phyloP scores from a whole-genome alignment of 2,329 filamentous ascomycete genomes.

The Arthrinium puccinioides region DNA sequence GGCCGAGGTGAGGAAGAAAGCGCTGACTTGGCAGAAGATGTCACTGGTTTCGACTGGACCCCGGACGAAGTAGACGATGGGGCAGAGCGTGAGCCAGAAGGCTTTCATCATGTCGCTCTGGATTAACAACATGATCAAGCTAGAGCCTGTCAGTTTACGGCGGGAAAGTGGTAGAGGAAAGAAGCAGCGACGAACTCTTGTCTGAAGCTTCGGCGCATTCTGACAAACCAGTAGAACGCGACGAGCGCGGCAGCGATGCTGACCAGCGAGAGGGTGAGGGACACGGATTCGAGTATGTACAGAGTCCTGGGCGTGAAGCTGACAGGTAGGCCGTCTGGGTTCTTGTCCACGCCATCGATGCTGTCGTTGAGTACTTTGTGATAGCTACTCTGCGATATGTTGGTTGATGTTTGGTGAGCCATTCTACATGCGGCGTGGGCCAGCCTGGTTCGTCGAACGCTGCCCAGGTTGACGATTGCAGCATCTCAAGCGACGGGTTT shows the following conservation, averaged over 20 bases:
- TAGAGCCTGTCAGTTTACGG: slow-evolving; percentile 21
- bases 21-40: slow-evolving; percentile 58
- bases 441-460: slow-evolving; percentile 1
- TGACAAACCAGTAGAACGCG: slow-evolving; percentile 64
- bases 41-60: slow-evolving; percentile 44
- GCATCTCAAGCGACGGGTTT: slow-evolving; percentile 2
- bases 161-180: background rate
- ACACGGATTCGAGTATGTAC: slow-evolving; percentile 27
- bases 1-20: slow-evolving; percentile 60
- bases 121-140: slow-evolving; percentile 68
- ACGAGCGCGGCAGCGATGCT: slow-evolving; percentile 50
- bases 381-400: background rate
- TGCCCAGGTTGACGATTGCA: slow-evolving; percentile 1
- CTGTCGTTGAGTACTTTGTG: background rate
- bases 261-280: slow-evolving; percentile 35
- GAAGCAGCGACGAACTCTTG: slow-evolving; percentile 56
- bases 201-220: slow-evolving; percentile 67
- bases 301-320: slow-evolving; percentile 3
- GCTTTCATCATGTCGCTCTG: slow-evolving; percentile 66
- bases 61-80: slow-evolving; percentile 47
- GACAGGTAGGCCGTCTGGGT: slow-evolving; percentile 2
- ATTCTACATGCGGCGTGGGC: background rate
- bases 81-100: slow-evolving; percentile 60
- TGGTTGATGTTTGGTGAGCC: slow-evolving; percentile 1
- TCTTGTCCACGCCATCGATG: slow-evolving; percentile 3